Evolutionary conservation across 306 rosid genomes (phyloP).

Genomic region (Oxytropis ochrocephala): DNA sequence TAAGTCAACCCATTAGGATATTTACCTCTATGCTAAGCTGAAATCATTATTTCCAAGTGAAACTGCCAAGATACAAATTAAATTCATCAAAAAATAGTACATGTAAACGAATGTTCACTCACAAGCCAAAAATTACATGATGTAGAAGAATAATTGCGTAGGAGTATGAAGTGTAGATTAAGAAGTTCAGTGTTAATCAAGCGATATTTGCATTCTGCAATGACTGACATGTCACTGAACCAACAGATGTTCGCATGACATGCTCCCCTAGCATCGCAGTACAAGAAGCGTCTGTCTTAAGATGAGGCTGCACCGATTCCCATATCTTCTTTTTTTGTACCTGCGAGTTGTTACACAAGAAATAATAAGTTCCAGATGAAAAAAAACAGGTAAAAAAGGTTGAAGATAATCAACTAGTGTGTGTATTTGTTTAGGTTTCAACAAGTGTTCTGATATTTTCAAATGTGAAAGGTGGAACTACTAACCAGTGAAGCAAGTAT

Average conservation of each 20-base stretch:
- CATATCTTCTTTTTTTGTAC: slow-evolving; percentile 73
- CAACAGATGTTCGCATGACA: slow-evolving; percentile 60
- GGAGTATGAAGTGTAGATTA: background rate
- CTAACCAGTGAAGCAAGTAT: too few relatives aligned
- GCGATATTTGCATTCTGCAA: slow-evolving; percentile 52
- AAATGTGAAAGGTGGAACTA: too few relatives aligned
- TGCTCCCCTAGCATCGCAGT: slow-evolving; percentile 52
- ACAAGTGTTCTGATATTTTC: too few relatives aligned
- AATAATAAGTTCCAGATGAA: background rate
- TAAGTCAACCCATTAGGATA: too few relatives aligned
- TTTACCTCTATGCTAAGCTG: background rate
- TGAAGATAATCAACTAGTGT: background rate
- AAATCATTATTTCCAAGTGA: slow-evolving; percentile 2
- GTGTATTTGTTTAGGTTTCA: too few relatives aligned
- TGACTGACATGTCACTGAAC: slow-evolving; percentile 45
- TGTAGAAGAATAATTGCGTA: background rate
- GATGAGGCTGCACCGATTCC: slow-evolving; percentile 76
- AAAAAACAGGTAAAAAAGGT: background rate
- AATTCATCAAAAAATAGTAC: background rate
- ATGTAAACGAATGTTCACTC: background rate
- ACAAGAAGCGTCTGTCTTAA: slow-evolving; percentile 55
- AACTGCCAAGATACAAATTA: background rate
- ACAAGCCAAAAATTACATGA: background rate
- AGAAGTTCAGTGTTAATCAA: slow-evolving; percentile 13
- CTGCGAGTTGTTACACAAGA: slow-evolving; percentile 36